A percentile compares a stretch with the other conserved stretches of the same genome.
Conservation (phyloP, 305 asterid genomes). For the Fraxinus sp. region DNA sequence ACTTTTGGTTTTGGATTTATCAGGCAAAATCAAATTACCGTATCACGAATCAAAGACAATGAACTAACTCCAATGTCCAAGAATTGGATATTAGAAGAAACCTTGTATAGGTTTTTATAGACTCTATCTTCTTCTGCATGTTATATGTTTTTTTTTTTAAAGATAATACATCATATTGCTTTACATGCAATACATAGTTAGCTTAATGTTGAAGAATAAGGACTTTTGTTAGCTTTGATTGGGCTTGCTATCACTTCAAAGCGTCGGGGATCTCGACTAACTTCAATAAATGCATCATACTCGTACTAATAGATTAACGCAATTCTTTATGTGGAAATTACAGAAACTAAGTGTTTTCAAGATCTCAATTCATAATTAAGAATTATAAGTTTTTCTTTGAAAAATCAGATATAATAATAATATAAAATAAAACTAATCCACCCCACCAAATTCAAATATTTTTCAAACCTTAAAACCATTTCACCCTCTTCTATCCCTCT, state of each 20-base stretch:
- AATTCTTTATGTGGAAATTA: neutral
- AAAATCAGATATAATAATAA: neutral
- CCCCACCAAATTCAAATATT: neutral
- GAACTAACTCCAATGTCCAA: conserved; percentile 1
- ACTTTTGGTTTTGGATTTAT: conserved; percentile 36
- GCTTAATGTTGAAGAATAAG: conserved; percentile 21
- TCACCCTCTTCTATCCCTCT: neutral
- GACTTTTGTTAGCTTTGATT: conserved; percentile 5
- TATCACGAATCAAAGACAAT: neutral
- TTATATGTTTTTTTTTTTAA: neutral
- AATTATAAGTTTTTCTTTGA: too few species aligned
- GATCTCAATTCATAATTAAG: neutral
- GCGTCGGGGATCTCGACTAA: neutral
- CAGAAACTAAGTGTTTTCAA: neutral
- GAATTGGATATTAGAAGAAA: neutral
- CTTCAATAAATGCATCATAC: neutral
- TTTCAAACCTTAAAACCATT: neutral
- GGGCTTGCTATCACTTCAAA: conserved; percentile 20
- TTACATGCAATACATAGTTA: conserved; percentile 9
- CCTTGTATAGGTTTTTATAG: conserved; percentile 2
- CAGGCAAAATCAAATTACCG: conserved; percentile 30
- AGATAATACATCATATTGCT: neutral
- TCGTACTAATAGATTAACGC: neutral
- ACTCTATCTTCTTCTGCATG: conserved; percentile 17
- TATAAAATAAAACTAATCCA: neutral